A percentile compares a stretch with the other conserved stretches of the same genome.
These are phyloP conservation scores for Ustilago vetiveriae DNA, from an alignment of 1,284 basidiomycete genomes.

Conservation along the genomic window DNA sequence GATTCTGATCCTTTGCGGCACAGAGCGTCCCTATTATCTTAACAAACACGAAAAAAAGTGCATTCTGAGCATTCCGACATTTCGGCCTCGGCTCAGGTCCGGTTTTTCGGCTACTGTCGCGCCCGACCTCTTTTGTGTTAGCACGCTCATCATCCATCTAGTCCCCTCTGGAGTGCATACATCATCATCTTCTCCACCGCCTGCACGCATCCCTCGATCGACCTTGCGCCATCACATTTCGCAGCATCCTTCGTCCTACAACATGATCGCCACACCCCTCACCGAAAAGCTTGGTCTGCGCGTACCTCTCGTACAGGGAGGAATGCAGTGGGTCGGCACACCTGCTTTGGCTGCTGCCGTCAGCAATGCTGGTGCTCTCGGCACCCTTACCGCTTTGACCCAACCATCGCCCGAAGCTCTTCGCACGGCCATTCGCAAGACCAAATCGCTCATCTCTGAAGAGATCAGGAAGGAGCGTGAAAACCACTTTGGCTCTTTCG, in stretches of 20 bases:
- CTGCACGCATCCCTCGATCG: too few relatives aligned
- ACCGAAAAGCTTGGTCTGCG: conserved; percentile 67
- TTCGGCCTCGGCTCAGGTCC: conserved; percentile 6
- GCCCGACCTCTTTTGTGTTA: conserved; percentile 4
- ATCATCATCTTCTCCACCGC: too few relatives aligned
- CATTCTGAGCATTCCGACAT: not conserved
- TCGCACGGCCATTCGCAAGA: conserved; percentile 84
- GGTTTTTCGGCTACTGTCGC: conserved; percentile 21
- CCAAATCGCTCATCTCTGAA: conserved; percentile 67
- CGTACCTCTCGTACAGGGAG: conserved; percentile 64
- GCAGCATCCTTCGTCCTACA: not conserved
- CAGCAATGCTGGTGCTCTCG: conserved; percentile 85
- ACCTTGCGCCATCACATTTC: too few relatives aligned
- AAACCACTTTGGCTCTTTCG: conserved; percentile 68
- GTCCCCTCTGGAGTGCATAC: too few relatives aligned
- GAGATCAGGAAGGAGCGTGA: conserved; percentile 47
- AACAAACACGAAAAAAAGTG: too few relatives aligned
- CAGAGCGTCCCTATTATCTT: too few relatives aligned
- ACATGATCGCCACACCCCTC: conserved; percentile 64
- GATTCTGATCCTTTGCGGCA: not conserved
- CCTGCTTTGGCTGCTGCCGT: conserved; percentile 81
- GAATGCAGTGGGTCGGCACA: conserved; percentile 76
- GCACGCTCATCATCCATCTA: not conserved
- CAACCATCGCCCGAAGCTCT: conserved; percentile 86
- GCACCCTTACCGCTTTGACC: conserved; percentile 85